Base-by-base conservation (phyloP, 78 protist species). In the Corallochytrium limacisporum region DNA sequence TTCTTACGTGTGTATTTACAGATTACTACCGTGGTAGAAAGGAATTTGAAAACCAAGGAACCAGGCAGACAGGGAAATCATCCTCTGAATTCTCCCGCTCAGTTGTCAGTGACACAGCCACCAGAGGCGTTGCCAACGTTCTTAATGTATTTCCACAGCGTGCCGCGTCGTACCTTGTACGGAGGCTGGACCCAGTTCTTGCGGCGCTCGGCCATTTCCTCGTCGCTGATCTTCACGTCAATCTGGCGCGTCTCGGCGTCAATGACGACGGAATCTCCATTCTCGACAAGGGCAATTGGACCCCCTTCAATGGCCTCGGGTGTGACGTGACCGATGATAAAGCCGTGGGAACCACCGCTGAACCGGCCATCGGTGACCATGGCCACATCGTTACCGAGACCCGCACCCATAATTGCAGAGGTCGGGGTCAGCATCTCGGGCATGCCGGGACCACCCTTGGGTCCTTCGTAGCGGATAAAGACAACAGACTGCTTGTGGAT, bases 381-480 rank as follows among this genome's bases (percentile, higher is more conserved):
- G 1, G 87, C 87, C 33, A 69, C 82, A 33, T 75, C 73, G 3
- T 74, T 44, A 20, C 84, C 84, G 13, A 79, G 63, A 20, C 84
- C 78, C 2, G 78, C 84, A 15, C 87, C 87, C 57, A 77, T 73
- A 28, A 82, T 59, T 18, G 76, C 81, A 4, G 78, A 44, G 6
- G 79, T 63, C 15, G 81, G 82, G 8, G 72, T 69, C 54, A 69
- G 57, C 83, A 82, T 75, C 60, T 82, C 87, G 12, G 75, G 79
- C 87, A 82, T 82, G 22, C 87, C 87, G 8, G 87, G 87, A 0
- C 81, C 87, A 7, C 87, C 87, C 53, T 77, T 82, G 9, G 87
- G 87, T 5, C 87, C 87, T 36, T 77, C 78, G 69, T 79, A 72
- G 46, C 86, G 59, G 39, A 81, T 81, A 29, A 81, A 54, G 26